Conservation (phyloP, 1,284 basidiomycete species). For the Coriolopsis trogii region DNA sequence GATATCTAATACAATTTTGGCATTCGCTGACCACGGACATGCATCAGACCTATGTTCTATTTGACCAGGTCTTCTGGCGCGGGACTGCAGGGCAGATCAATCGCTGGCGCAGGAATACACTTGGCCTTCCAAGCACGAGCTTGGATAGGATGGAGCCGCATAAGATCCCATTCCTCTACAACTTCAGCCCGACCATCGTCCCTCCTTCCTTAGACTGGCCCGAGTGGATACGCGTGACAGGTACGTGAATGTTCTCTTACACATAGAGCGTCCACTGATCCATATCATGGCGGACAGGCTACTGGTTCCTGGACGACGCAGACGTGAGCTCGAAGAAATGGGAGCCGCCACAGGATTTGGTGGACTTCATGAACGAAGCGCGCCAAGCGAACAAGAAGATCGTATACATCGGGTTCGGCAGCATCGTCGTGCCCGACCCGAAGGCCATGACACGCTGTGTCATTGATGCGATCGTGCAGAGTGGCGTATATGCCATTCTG, state of each 20-base stretch:
- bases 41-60: conserved; percentile 88
- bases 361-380: conserved; percentile 83
- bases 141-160: conserved; percentile 95
- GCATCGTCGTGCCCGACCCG: conserved; percentile 95
- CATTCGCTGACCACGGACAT: not conserved
- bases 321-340: conserved; percentile 88
- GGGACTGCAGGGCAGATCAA: conserved; percentile 94
- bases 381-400: conserved; percentile 81
- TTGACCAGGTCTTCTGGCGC: conserved; percentile 98
- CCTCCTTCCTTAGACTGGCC: conserved; percentile 96
- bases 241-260: conserved; percentile 39
- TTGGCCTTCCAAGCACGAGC: conserved; percentile 82
- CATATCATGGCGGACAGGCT: conserved; percentile 54
- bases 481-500: conserved; percentile 88
- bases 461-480: conserved; percentile 83
- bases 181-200: conserved; percentile 89
- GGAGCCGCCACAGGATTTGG: conserved; percentile 80
- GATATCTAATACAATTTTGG: too few species aligned
- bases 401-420: conserved; percentile 99
- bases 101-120: conserved; percentile 82
- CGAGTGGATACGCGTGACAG: conserved; percentile 96
- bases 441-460: conserved; percentile 90
- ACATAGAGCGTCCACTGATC: not conserved
- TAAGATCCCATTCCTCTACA: conserved; percentile 97
- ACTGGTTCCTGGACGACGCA: conserved; percentile 94